Conservation (phyloP, 2,329 filamentous ascomycete species). For the Verticillium alfalfae region DNA sequence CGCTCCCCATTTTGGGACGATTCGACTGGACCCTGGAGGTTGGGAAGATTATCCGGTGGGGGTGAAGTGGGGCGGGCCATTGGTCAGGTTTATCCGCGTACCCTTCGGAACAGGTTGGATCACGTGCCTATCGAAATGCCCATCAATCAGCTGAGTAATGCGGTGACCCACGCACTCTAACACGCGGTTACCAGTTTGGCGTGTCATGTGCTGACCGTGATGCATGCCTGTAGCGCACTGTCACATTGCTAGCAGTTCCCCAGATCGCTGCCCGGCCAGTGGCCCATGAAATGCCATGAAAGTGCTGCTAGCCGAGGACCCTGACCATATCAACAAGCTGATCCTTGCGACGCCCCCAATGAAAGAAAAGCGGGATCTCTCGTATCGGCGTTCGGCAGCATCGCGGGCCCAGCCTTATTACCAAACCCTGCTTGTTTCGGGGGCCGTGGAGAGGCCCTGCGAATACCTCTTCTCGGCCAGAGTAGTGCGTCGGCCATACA, state of each 20-base stretch:
- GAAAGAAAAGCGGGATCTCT: background rate
- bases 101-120: background rate
- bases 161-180: too few species aligned
- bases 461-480: too few species aligned
- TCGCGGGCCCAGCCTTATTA: background rate
- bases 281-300: too few species aligned
- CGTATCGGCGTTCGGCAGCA: background rate
- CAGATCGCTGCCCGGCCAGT: too few species aligned
- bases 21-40: background rate
- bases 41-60: background rate
- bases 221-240: too few species aligned
- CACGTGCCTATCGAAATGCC: background rate
- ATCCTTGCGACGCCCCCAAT: background rate
- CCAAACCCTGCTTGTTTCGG: background rate
- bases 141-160: background rate
- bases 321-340: background rate
- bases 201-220: too few species aligned
- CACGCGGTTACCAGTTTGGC: too few species aligned
- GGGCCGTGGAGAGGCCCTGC: too few species aligned
- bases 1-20: constrained; percentile 17
- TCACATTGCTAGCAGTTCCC: too few species aligned
- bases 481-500: background rate
- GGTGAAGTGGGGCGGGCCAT: background rate
- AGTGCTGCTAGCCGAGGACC: background rate
- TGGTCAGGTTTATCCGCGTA: background rate